These are phyloP conservation scores for Aspergillus asperescens DNA, from an alignment of 495 filamentous ascomycete genomes.

Conservation along the genomic window DNA sequence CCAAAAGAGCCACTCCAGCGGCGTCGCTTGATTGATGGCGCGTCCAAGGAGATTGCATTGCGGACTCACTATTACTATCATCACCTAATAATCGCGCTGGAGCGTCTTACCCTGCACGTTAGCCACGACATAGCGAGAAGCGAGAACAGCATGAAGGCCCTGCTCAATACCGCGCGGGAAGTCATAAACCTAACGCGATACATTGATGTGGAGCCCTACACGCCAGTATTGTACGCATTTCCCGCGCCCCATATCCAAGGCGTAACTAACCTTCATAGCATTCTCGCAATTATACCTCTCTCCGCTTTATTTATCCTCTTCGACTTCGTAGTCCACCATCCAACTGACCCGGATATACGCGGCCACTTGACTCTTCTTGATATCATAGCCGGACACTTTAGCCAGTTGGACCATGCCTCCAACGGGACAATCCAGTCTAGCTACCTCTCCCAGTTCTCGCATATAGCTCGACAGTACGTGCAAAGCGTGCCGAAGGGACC, in stretches of 20 bases:
- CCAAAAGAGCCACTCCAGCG: no score
- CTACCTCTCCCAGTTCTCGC: slow-evolving; percentile 2
- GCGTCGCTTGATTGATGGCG: not conserved
- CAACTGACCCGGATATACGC: slow-evolving; percentile 22
- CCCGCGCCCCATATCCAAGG: no score
- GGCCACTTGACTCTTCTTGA: slow-evolving; percentile 25
- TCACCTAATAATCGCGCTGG: slow-evolving; percentile 22
- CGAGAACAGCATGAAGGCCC: slow-evolving; percentile 11
- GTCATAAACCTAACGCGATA: slow-evolving; percentile 24
- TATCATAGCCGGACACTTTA: slow-evolving; percentile 28
- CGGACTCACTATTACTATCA: slow-evolving; percentile 20
- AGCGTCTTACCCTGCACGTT: slow-evolving; percentile 21
- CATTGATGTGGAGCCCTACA: slow-evolving; percentile 24
- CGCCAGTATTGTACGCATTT: slow-evolving; percentile 27
- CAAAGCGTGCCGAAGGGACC: no score
- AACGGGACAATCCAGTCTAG: not conserved
- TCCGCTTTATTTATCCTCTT: slow-evolving; percentile 33
- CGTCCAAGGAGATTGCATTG: not conserved
- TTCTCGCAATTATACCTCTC: slow-evolving; percentile 21
- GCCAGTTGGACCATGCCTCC: slow-evolving; percentile 19
- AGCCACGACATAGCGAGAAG: slow-evolving; percentile 4
- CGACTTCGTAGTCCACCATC: slow-evolving; percentile 30
- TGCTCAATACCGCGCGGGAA: slow-evolving; percentile 6
- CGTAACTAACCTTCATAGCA: no score
- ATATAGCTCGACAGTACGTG: slow-evolving; percentile 6